A percentile compares a stretch with the other conserved stretches of the same genome.
Conservation (phyloP, 2,329 filamentous ascomycete species). For the Orbilia blumenaviensis region DNA sequence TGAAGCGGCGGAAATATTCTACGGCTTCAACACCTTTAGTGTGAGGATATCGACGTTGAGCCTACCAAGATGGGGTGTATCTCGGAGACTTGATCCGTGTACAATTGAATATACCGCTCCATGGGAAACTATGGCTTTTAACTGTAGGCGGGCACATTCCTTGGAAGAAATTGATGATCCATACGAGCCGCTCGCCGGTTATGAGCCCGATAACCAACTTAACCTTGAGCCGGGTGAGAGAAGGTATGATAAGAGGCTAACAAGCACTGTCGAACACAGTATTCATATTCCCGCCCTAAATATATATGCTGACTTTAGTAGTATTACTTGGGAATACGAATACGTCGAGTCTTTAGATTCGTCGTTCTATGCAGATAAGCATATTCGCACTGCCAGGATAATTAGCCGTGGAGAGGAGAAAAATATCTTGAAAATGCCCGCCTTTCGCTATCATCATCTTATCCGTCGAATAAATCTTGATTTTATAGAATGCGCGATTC, state of each 20-base stretch:
- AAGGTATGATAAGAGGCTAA: too few species aligned
- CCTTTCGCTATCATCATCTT: not conserved
- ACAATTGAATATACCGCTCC: not conserved
- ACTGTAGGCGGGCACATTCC: not conserved
- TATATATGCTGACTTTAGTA: too few species aligned
- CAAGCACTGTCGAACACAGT: too few species aligned
- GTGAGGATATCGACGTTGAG: not conserved
- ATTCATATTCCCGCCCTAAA: too few species aligned
- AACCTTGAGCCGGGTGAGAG: too few species aligned
- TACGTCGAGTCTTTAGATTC: not conserved
- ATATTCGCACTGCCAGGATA: not conserved
- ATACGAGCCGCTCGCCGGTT: too few species aligned
- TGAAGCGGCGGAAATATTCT: conserved; percentile 27
- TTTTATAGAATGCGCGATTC: too few species aligned
- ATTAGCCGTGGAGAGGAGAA: not conserved
- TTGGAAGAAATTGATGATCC: too few species aligned
- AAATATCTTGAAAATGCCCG: not conserved
- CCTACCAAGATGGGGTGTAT: not conserved
- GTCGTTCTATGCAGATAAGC: not conserved
- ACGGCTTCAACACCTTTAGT: not conserved
- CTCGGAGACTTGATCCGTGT: not conserved
- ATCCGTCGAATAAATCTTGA: not conserved
- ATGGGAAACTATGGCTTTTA: not conserved
- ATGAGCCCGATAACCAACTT: too few species aligned
- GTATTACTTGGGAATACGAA: not conserved